These are phyloP conservation scores for Malassezia furfur DNA, from an alignment of 1,284 basidiomycete genomes.

Conservation along the genomic window DNA sequence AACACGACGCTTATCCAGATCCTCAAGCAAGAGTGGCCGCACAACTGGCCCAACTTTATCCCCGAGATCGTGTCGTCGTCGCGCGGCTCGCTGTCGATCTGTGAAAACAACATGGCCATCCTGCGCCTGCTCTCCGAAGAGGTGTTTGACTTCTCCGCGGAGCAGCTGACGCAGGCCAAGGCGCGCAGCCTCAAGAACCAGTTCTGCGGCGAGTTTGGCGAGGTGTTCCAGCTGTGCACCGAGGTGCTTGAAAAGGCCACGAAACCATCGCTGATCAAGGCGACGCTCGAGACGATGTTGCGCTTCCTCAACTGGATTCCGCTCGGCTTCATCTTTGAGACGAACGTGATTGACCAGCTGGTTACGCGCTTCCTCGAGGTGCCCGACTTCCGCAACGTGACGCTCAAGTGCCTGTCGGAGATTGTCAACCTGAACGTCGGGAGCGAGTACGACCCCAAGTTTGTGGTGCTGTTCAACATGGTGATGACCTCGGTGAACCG, in stretches of 20 bases:
- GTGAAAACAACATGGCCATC: slow-evolving; percentile 99
- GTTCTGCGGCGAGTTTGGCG: slow-evolving; percentile 47
- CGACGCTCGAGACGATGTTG: slow-evolving; percentile 87
- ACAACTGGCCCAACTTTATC: slow-evolving; percentile 98
- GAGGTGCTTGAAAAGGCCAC: slow-evolving; percentile 97
- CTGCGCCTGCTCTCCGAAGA: slow-evolving; percentile 95
- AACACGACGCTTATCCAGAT: slow-evolving; percentile 95
- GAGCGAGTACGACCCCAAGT: slow-evolving; percentile 97
- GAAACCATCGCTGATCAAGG: slow-evolving; percentile 88
- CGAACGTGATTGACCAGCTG: slow-evolving; percentile 88
- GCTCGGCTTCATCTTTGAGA: slow-evolving; percentile 97
- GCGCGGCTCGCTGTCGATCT: slow-evolving; percentile 86
- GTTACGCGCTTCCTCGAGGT: slow-evolving; percentile 87
- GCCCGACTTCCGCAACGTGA: slow-evolving; percentile 93
- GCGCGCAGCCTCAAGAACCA: slow-evolving; percentile 89
- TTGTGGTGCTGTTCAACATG: slow-evolving; percentile 86
- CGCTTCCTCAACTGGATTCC: slow-evolving; percentile 99
- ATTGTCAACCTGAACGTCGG: slow-evolving; percentile 76
- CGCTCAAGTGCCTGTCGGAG: slow-evolving; percentile 94
- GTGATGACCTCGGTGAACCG: slow-evolving; percentile 48
- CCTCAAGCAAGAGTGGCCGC: slow-evolving; percentile 98
- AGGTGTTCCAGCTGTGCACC: slow-evolving; percentile 47
- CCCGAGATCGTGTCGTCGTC: slow-evolving; percentile 95
- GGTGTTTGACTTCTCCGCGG: slow-evolving; percentile 97
- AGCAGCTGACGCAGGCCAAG: slow-evolving; percentile 97